A percentile compares a stretch with the other conserved stretches of the same genome.
Evolutionary conservation across 163 green algal genomes (phyloP).

Genomic region (Chlamydomonas reinhardtii): DNA sequence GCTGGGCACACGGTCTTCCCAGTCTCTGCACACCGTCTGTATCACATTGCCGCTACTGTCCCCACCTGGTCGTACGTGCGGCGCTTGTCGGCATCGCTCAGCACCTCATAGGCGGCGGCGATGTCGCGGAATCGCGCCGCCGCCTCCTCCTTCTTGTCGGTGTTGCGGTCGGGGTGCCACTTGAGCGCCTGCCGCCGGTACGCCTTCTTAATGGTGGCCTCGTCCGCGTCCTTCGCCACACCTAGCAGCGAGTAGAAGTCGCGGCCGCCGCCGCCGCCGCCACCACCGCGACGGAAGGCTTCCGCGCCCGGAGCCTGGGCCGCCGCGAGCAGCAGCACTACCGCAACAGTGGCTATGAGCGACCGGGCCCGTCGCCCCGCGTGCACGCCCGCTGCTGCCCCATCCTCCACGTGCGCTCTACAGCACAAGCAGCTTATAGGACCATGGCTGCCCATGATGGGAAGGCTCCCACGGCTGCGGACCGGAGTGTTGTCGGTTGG

Average conservation of each 20-base stretch:
- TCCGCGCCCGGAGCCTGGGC: neutral
- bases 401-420: too few relatives aligned
- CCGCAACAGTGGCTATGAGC: neutral
- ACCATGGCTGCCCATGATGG: too few relatives aligned
- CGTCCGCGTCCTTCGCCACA: slow-evolving; percentile 73
- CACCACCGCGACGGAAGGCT: neutral
- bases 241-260: slow-evolving; percentile 62
- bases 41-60: too few relatives aligned
- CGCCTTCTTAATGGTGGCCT: slow-evolving; percentile 84
- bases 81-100: slow-evolving; percentile 85
- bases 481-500: too few relatives aligned
- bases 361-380: too few relatives aligned
- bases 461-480: too few relatives aligned
- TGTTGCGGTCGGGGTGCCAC: slow-evolving; percentile 91
- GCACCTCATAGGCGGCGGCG: slow-evolving; percentile 85
- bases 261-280: neutral
- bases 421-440: too few relatives aligned
- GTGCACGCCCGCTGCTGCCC: too few relatives aligned
- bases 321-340: slow-evolving; percentile 2
- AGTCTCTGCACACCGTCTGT: too few relatives aligned
- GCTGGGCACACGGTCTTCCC: too few relatives aligned
- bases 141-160: slow-evolving; percentile 85
- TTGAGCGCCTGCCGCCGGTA: slow-evolving; percentile 73
- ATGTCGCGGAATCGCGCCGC: slow-evolving; percentile 83
- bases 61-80: slow-evolving; percentile 84